phyloP scores from a whole-genome alignment of 495 filamentous ascomycete genomes.

The Trichocladium uniseriatum region DNA sequence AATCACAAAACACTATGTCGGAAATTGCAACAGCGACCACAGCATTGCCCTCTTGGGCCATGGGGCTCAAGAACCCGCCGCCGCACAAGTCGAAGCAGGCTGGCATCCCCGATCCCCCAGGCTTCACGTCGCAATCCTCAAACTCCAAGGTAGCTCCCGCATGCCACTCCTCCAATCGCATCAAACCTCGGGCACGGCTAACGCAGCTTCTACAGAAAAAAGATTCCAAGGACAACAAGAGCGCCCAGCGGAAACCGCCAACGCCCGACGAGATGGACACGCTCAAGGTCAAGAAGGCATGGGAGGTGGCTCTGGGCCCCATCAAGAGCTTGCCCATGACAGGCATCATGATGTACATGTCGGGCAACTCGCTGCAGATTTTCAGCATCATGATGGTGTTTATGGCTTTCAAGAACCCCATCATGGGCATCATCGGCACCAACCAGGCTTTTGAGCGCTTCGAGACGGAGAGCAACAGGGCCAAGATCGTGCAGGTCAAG shows the following conservation, averaged over 20 bases:
- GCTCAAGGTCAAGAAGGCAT: conserved; percentile 95
- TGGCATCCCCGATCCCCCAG: conserved; percentile 76
- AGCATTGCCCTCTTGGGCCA: conserved; percentile 66
- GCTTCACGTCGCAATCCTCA: conserved; percentile 53
- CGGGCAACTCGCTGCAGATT: conserved; percentile 94
- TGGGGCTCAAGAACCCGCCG: conserved; percentile 62
- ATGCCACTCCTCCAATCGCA: not conserved
- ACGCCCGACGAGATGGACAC: conserved; percentile 78
- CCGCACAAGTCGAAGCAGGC: conserved; percentile 45
- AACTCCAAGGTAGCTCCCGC: conserved; percentile 44
- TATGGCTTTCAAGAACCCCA: conserved; percentile 95
- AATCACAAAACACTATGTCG: conserved; percentile 10
- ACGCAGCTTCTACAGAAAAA: conserved; percentile 27
- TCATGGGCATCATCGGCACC: conserved; percentile 71
- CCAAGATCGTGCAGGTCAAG: conserved; percentile 69
- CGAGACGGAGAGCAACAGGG: conserved; percentile 71
- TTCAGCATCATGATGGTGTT: conserved; percentile 99
- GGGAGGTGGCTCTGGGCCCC: conserved; percentile 92
- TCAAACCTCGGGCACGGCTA: not conserved
- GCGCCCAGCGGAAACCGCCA: conserved; percentile 44
- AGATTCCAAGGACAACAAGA: conserved; percentile 37
- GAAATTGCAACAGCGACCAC: conserved; percentile 9
- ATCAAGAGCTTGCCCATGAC: conserved; percentile 97
- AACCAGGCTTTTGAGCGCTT: conserved; percentile 77
- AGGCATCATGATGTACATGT: conserved; percentile 99